A percentile compares a stretch with the other conserved stretches of the same genome.
These are phyloP conservation scores for Fusarium sp. DNA, from an alignment of 2,329 filamentous ascomycete species.

Conservation along the genomic window DNA sequence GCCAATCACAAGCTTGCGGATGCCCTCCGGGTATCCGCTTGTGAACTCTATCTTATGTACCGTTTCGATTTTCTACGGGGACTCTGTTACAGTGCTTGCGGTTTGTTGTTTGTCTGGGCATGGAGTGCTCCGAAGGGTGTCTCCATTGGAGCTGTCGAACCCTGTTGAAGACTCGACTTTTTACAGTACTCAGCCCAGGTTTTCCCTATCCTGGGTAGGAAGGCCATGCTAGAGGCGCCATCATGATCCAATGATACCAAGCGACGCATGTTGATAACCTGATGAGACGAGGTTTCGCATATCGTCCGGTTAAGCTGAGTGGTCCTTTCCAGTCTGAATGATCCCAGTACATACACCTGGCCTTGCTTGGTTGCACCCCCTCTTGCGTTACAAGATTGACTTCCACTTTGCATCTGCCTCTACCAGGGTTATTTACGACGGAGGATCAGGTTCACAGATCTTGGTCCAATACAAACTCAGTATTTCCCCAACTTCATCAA, in stretches of 20 bases:
- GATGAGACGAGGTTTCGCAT: constrained; percentile 15
- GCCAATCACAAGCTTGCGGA: constrained; percentile 28
- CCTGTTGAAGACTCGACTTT: constrained; percentile 19
- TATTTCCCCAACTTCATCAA: constrained; percentile 5
- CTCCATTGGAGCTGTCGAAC: constrained; percentile 13
- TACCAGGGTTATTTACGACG: constrained; percentile 22
- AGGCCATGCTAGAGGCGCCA: constrained; percentile 1
- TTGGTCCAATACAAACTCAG: constrained; percentile 9
- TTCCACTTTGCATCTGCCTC: constrained; percentile 24
- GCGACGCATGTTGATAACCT: constrained; percentile 20
- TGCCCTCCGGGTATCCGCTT: constrained; percentile 15
- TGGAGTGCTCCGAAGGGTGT: constrained; percentile 33
- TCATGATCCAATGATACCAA: constrained; percentile 19
- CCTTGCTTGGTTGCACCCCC: constrained; percentile 22
- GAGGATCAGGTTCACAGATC: constrained; percentile 12
- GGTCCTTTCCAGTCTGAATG: background rate
- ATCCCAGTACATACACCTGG: background rate
- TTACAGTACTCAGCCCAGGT: constrained; percentile 10
- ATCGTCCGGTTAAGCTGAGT: constrained; percentile 16
- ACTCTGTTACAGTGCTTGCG: constrained; percentile 2
- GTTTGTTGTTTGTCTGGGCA: constrained; percentile 19
- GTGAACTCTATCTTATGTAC: constrained; percentile 31
- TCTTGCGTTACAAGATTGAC: constrained; percentile 34
- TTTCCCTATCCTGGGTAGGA: constrained; percentile 15
- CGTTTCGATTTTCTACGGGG: constrained; percentile 9